phyloP scores from a whole-genome alignment of 768 basidiomycete species.

The Mycena venus region DNA sequence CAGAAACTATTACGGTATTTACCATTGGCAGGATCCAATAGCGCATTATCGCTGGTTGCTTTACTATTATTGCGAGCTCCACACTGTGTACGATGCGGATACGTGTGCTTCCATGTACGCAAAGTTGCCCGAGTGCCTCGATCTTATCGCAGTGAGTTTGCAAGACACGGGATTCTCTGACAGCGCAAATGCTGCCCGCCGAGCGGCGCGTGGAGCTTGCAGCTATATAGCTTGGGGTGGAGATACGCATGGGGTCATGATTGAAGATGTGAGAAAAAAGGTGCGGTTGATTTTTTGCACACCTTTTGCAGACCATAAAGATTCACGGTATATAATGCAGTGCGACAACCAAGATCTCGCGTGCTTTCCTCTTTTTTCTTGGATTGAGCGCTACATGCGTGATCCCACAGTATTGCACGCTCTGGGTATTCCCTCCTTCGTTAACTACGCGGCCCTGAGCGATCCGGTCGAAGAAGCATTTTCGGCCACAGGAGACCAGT shows the following conservation, averaged over 20 bases:
- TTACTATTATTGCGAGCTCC: conserved; percentile 38
- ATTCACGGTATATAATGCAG: neutral
- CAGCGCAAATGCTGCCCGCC: conserved; percentile 11
- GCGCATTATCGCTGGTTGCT: conserved; percentile 42
- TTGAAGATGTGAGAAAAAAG: conserved; percentile 19
- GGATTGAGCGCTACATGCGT: conserved; percentile 13
- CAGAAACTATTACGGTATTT: neutral
- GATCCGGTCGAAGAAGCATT: neutral
- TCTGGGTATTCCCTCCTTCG: neutral
- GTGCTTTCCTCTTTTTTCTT: conserved; percentile 9
- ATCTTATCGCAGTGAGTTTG: conserved; percentile 16
- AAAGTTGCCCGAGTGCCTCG: conserved; percentile 40
- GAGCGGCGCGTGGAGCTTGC: conserved; percentile 20
- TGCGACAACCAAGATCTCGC: neutral
- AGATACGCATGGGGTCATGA: conserved; percentile 29
- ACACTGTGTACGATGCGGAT: conserved; percentile 39
- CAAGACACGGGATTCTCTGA: conserved; percentile 12
- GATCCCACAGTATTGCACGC: neutral
- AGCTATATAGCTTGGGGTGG: conserved; percentile 10
- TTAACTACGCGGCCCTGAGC: conserved; percentile 17
- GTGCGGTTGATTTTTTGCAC: neutral
- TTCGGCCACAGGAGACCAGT: conserved; percentile 25
- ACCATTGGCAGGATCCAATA: conserved; percentile 36
- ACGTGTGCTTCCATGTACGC: conserved; percentile 36
- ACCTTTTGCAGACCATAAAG: neutral